Base-by-base conservation (phyloP, 805 yeast genomes). In the Pichia kluyveri region DNA sequence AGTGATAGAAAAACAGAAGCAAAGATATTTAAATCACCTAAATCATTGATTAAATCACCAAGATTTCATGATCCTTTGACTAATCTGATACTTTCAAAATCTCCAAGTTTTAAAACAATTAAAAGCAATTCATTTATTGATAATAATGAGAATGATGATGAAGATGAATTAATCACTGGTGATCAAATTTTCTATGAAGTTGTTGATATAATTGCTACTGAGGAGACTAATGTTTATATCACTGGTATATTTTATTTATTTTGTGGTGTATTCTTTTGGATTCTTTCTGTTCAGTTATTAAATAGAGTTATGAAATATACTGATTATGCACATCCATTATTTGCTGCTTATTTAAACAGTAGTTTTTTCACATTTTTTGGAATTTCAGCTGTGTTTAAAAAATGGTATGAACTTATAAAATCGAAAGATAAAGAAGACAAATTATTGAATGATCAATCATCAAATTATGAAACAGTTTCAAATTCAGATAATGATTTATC, bases 311-410 rank as follows among this genome's bases (percentile, higher is more conserved):
- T 76, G 50, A 77, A 77, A 50, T 72, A 71, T 30, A 73, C 68
- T 26, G 69, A 67, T 12, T 77, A 70, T 54, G 67, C 63, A 36
- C 78, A 76, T 50, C 82, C 82, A 5, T 59, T 70, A 37, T 61
- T 77, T 52, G 65, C 75, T 43, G 67, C 79, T 0, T 68, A 71
- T 39, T 54, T 74, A 37, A 70, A 75, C n/a, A 80, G 80, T 1
- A 59, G 71, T 2, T 71, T 73, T 42, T 77, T 76, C 48, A 51
- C 60, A 38, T 51, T 76, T n/a, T 73, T 75, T 52, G 69, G 75
- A 4, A 23, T 72, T 14, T 14, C 37, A 4, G 37, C 37, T 7
- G 17, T 34, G 6, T 30, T 18, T 32, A 36, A 37, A 17, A 9
- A 27, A 14, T 43, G 26, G 27, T 7, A 40, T 34, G 5, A 12